A percentile compares a stretch with the other conserved stretches of the same genome.
Conservation (phyloP, 257 asterid species). For the Solanum sitiens region DNA sequence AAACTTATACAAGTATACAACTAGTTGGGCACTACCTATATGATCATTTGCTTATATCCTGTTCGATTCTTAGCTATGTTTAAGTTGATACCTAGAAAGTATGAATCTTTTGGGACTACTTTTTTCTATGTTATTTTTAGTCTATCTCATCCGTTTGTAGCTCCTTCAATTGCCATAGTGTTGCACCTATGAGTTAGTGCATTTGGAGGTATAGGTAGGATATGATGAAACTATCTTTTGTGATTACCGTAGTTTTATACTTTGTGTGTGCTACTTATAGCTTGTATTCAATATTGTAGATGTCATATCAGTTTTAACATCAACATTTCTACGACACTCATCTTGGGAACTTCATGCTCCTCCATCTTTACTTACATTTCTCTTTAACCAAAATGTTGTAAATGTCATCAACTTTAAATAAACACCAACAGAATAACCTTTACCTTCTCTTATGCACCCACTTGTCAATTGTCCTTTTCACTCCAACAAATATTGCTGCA, state of each 20-base stretch:
- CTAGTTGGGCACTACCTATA: neutral
- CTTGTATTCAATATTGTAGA: neutral
- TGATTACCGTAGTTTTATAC: neutral
- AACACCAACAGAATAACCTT: neutral
- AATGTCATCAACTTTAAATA: neutral
- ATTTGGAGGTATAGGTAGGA: neutral
- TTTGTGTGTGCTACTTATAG: neutral
- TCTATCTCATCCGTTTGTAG: neutral
- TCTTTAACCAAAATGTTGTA: neutral
- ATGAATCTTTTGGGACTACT: neutral
- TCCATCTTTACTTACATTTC: neutral
- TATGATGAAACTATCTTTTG: neutral
- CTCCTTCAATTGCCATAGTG: neutral
- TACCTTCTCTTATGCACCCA: neutral
- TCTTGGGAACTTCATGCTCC: neutral
- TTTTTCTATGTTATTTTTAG: neutral
- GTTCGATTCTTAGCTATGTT: neutral
- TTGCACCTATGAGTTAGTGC: neutral
- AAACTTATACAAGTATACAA: neutral
- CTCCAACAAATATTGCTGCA: neutral
- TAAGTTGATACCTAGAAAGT: neutral
- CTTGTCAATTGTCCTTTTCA: neutral
- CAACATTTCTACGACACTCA: neutral
- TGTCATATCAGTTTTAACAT: neutral
- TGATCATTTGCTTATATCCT: neutral